Conservation (phyloP, 2,329 filamentous ascomycete species). For the Colletotrichum falcatum region DNA sequence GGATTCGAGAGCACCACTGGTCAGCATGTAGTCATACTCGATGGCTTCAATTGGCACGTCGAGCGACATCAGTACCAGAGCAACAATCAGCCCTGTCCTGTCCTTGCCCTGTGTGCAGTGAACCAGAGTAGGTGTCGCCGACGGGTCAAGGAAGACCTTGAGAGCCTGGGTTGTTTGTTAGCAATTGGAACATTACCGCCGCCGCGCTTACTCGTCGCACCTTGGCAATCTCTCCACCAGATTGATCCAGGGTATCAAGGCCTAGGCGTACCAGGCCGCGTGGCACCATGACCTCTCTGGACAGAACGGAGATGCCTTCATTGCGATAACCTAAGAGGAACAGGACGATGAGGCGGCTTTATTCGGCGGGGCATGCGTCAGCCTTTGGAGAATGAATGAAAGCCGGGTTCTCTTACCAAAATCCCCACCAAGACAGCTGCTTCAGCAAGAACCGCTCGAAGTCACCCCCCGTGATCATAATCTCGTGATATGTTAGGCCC, state of each 20-base stretch:
- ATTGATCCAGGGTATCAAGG: constrained; percentile 76
- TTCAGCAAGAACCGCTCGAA: constrained; percentile 77
- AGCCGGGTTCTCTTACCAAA: constrained; percentile 60
- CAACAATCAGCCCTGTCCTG: constrained; percentile 78
- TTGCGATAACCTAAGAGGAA: constrained; percentile 75
- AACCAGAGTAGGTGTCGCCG: constrained; percentile 72
- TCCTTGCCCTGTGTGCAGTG: constrained; percentile 95
- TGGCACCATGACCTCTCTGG: constrained; percentile 76
- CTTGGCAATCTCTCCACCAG: constrained; percentile 69
- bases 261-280: constrained; percentile 79
- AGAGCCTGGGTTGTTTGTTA: constrained; percentile 55
- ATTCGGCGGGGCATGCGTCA: constrained; percentile 2
- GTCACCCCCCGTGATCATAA: constrained; percentile 79
- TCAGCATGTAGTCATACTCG: constrained; percentile 78
- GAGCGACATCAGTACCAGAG: constrained; percentile 75
- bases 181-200: neutral
- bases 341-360: constrained; percentile 70
- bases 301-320: constrained; percentile 77
- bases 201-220: constrained; percentile 44
- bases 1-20: constrained; percentile 66
- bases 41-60: constrained; percentile 70
- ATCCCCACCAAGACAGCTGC: constrained; percentile 75
- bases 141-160: constrained; percentile 58
- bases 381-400: constrained; percentile 13
- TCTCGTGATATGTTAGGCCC: constrained; percentile 71